Conservation (phyloP, 2,329 filamentous ascomycete genomes). For the Scedosporium dehoogii region DNA sequence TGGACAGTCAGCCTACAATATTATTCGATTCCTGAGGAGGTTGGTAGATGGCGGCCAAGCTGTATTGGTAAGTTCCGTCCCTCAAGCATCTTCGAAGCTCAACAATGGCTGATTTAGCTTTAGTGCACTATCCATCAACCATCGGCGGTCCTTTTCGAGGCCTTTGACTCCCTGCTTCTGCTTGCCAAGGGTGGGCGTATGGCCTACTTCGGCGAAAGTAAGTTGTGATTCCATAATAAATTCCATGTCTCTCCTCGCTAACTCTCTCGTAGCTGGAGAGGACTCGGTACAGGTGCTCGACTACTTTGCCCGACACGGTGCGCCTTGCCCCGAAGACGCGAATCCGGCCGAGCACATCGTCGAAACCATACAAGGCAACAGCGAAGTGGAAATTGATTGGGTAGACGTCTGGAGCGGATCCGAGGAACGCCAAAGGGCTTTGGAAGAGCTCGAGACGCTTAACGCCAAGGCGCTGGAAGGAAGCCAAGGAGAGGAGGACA, state of each 20-base stretch:
- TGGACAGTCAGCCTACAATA: conserved; percentile 22
- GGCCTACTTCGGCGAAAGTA: conserved; percentile 10
- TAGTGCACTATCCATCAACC: conserved; percentile 53
- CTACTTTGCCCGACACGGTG: conserved; percentile 43
- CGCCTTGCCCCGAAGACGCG: conserved; percentile 25
- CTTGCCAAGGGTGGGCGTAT: conserved; percentile 14
- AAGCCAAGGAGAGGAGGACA: conserved; percentile 18
- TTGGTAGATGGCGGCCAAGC: conserved; percentile 53
- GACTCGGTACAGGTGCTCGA: conserved; percentile 11
- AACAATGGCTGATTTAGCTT: background rate
- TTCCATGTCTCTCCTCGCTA: background rate
- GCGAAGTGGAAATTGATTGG: conserved; percentile 27
- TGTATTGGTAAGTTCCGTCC: conserved; percentile 31
- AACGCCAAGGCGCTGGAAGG: background rate
- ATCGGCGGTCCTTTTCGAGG: conserved; percentile 44
- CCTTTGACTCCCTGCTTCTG: conserved; percentile 14
- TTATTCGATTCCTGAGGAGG: conserved; percentile 31
- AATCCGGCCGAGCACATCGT: conserved; percentile 36
- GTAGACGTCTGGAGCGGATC: conserved; percentile 54
- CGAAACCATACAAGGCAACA: conserved; percentile 34
- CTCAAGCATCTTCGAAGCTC: background rate
- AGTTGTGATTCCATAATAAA: background rate
- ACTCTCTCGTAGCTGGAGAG: conserved; percentile 9
- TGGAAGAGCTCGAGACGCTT: conserved; percentile 28
- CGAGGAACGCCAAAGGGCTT: conserved; percentile 34